Conservation (phyloP, 352 stramenopile genomes). For the Halophytophthora batemanensis region DNA sequence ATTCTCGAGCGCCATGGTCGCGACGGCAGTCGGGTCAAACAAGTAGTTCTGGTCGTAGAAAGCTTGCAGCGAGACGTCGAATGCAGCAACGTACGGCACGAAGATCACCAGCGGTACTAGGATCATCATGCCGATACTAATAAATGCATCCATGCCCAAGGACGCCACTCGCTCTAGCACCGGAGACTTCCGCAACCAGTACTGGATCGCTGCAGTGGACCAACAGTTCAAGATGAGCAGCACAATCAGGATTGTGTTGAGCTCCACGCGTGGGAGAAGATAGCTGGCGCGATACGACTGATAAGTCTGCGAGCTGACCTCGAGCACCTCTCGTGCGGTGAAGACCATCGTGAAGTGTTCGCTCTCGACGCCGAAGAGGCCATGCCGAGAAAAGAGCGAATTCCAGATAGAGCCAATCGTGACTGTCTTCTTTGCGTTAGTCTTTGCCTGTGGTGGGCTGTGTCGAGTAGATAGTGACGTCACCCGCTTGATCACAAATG, state of each 20-base stretch:
- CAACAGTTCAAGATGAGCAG: constrained; percentile 20
- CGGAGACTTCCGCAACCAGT: constrained; percentile 8
- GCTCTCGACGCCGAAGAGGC: constrained; percentile 23
- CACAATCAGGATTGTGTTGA: constrained; percentile 12
- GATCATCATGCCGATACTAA: constrained; percentile 18
- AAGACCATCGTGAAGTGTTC: constrained; percentile 24
- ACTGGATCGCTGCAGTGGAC: constrained; percentile 17
- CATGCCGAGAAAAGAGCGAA: constrained; percentile 11
- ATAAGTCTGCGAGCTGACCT: constrained; percentile 22
- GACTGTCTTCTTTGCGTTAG: neutral
- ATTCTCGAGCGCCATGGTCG: constrained; percentile 15
- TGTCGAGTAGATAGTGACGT: neutral
- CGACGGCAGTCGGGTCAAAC: constrained; percentile 5
- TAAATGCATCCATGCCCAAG: constrained; percentile 9
- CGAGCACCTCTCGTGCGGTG: constrained; percentile 16
- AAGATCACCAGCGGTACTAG: constrained; percentile 15
- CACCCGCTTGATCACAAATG: constrained; percentile 1
- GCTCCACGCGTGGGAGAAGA: constrained; percentile 2
- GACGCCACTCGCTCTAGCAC: constrained; percentile 3
- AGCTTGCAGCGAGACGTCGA: constrained; percentile 1
- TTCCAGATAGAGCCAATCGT: constrained; percentile 3
- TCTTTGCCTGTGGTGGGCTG: neutral
- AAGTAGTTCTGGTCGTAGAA: constrained; percentile 10
- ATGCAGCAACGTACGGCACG: constrained; percentile 11
- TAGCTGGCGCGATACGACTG: constrained; percentile 23